phyloP scores from a whole-genome alignment of 306 rosid species.

The Chamaecrista fasciculata region DNA sequence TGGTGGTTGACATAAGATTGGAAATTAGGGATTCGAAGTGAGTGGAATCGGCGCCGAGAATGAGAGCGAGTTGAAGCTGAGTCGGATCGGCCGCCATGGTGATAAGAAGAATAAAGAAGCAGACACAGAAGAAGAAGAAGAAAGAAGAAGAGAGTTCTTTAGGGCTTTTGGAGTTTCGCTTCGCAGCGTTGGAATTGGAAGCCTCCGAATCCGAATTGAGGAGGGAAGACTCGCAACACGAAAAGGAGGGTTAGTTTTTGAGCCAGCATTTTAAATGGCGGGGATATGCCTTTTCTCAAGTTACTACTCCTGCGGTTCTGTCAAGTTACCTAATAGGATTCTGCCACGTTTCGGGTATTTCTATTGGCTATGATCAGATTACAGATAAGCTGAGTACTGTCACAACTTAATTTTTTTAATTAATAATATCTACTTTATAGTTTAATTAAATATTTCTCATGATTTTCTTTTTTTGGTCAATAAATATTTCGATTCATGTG shows the following conservation, averaged over 20 bases:
- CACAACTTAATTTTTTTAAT: no score
- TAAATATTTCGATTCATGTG: no score
- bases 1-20: slow-evolving; percentile 48
- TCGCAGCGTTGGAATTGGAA: slow-evolving; percentile 2
- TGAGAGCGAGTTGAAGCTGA: slow-evolving; percentile 42
- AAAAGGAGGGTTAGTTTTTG: background rate
- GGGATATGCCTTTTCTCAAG: background rate
- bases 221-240: slow-evolving; percentile 25
- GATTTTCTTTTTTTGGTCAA: no score
- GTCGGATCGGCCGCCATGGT: slow-evolving; percentile 50
- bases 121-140: no score
- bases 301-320: background rate
- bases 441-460: no score
- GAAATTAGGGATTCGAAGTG: slow-evolving; percentile 64
- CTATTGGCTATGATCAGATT: no score
- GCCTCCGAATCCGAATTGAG: slow-evolving; percentile 14
- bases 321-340: background rate
- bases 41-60: slow-evolving; percentile 45
- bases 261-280: slow-evolving; percentile 21
- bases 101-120: no score
- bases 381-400: no score
- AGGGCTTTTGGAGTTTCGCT: background rate
- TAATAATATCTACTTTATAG: no score
- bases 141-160: no score
- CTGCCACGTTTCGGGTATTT: background rate